Conservation (phyloP, 495 filamentous ascomycete genomes). For the Xylaria telfairii region DNA sequence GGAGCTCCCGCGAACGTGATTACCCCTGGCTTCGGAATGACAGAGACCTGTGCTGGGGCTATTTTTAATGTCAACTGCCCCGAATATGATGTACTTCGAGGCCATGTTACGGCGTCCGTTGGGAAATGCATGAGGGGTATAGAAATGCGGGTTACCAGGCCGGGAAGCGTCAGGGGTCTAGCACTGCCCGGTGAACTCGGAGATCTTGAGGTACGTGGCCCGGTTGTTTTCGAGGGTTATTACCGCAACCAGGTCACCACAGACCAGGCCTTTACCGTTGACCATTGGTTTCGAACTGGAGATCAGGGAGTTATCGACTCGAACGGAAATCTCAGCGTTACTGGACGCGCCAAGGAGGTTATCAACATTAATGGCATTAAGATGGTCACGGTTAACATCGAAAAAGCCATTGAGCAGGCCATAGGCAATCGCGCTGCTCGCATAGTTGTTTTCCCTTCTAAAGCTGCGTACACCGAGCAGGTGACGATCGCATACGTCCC, state of each 20-base stretch:
- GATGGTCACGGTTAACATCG: not conserved
- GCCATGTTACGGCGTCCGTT: constrained; percentile 44
- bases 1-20: constrained; percentile 50
- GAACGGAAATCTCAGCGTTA: not conserved
- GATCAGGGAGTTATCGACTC: not conserved
- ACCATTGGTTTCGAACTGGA: constrained; percentile 14
- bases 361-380: constrained; percentile 8
- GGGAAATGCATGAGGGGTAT: constrained; percentile 50
- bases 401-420: not conserved
- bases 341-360: constrained; percentile 2
- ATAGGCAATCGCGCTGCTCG: not conserved
- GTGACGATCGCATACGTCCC: not conserved
- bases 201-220: constrained; percentile 22
- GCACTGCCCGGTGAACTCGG: constrained; percentile 23
- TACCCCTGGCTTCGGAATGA: constrained; percentile 60
- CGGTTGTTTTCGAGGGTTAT: not conserved
- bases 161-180: constrained; percentile 28
- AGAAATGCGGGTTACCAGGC: constrained; percentile 46
- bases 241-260: not conserved
- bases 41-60: constrained; percentile 59
- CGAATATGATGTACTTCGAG: constrained; percentile 38
- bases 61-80: constrained; percentile 51
- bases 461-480: not conserved
- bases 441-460: not conserved
- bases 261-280: not conserved